Evolutionary conservation across 176 grass and related monocot genomes (phyloP).

Genomic region (Dactylis glomerata): DNA sequence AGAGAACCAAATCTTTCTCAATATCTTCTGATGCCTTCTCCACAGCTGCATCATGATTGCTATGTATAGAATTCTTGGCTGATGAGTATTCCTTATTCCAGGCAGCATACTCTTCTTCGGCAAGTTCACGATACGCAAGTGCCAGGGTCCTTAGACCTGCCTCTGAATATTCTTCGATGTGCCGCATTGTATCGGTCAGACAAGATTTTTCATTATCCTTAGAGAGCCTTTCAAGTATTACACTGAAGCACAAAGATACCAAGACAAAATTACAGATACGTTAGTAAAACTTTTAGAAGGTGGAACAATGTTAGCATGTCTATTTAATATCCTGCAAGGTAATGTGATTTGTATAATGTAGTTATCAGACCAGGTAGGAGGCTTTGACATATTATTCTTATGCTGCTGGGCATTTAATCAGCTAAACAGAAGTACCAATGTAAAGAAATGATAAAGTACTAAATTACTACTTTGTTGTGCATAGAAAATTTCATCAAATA

Average conservation of each 20-base stretch:
- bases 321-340: background rate
- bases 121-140: conserved; percentile 82
- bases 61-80: conserved; percentile 76
- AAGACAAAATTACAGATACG: background rate
- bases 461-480: background rate
- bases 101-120: conserved; percentile 59
- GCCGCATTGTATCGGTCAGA: conserved; percentile 56
- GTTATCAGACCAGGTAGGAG: background rate
- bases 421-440: background rate
- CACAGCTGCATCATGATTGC: conserved; percentile 68
- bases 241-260: conserved; percentile 39
- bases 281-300: background rate
- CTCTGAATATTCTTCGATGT: conserved; percentile 77
- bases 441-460: background rate
- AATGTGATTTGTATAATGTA: conserved; percentile 3
- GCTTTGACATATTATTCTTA: background rate
- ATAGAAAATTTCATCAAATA: background rate
- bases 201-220: conserved; percentile 48
- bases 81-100: conserved; percentile 61
- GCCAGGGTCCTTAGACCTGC: conserved; percentile 81
- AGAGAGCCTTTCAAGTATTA: conserved; percentile 81
- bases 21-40: conserved; percentile 68
- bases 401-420: background rate
- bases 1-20: conserved; percentile 79
- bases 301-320: background rate